Evolutionary conservation across 768 basidiomycete genomes (phyloP).

Genomic region (Mycena rosella): DNA sequence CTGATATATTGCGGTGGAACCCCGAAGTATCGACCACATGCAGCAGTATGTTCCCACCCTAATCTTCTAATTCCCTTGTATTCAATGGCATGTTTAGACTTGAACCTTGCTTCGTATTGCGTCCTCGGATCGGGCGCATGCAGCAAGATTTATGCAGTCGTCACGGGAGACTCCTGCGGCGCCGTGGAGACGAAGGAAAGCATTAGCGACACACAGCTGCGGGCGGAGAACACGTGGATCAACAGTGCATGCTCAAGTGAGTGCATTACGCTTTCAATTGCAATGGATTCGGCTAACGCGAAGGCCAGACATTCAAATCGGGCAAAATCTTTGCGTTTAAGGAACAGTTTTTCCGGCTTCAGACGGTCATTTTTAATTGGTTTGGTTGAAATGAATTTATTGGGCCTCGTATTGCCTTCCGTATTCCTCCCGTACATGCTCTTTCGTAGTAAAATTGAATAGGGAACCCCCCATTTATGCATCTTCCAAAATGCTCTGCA

Average conservation of each 20-base stretch:
- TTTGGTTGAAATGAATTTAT: too few species aligned
- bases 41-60: slow-evolving; percentile 3
- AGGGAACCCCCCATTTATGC: too few species aligned
- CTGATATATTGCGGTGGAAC: slow-evolving; percentile 23
- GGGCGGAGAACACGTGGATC: slow-evolving; percentile 14
- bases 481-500: too few species aligned
- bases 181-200: slow-evolving; percentile 1
- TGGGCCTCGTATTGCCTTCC: too few species aligned
- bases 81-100: neutral
- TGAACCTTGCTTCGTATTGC: slow-evolving; percentile 2
- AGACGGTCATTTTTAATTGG: too few species aligned
- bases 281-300: neutral
- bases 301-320: slow-evolving; percentile 8
- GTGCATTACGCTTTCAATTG: neutral
- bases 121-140: slow-evolving; percentile 8
- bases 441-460: too few species aligned
- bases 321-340: slow-evolving; percentile 17
- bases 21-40: slow-evolving; percentile 23
- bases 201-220: neutral
- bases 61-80: neutral
- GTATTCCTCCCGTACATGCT: too few species aligned
- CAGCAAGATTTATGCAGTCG: slow-evolving; percentile 11
- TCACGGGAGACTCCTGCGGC: slow-evolving; percentile 14
- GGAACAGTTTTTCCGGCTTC: too few species aligned
- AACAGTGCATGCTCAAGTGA: slow-evolving; percentile 9